Percentiles rank a stretch among this genome's conserved stretches.
phyloP scores from a whole-genome alignment of 2,329 filamentous ascomycete species.

The Leptographium flavum region DNA sequence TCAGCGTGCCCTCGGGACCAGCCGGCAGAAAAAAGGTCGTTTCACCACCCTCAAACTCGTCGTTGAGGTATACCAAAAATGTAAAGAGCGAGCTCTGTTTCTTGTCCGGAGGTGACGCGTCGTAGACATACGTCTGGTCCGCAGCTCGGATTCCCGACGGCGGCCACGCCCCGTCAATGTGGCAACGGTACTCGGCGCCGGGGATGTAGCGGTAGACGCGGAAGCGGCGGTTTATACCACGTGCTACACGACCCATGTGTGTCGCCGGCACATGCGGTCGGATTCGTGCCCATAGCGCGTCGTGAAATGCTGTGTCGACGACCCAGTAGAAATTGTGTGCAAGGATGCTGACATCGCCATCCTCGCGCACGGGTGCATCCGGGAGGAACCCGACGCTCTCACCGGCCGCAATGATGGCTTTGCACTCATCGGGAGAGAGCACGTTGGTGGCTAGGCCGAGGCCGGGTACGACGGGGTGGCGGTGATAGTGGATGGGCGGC shows the following conservation, averaged over 20 bases:
- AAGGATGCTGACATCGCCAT: constrained; percentile 48
- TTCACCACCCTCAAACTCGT: constrained; percentile 58
- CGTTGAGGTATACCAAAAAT: constrained; percentile 55
- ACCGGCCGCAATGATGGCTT: constrained; percentile 49
- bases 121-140: constrained; percentile 48
- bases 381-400: constrained; percentile 53
- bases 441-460: constrained; percentile 46
- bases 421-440: constrained; percentile 46
- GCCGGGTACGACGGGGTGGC: constrained; percentile 48
- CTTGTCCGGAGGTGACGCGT: constrained; percentile 41
- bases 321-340: constrained; percentile 68
- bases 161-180: constrained; percentile 62
- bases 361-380: constrained; percentile 52
- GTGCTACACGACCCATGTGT: constrained; percentile 39
- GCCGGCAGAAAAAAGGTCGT: constrained; percentile 58
- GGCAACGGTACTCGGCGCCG: constrained; percentile 56
- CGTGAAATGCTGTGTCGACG: constrained; percentile 46
- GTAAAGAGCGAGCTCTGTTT: constrained; percentile 56
- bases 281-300: constrained; percentile 48
- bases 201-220: constrained; percentile 60
- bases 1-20: constrained; percentile 47
- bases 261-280: constrained; percentile 38
- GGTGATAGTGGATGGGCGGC: constrained; percentile 35
- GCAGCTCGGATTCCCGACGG: constrained; percentile 50
- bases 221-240: constrained; percentile 56